Base-by-base conservation (phyloP, 208 protist species). In the Leishmania guyanensis region DNA sequence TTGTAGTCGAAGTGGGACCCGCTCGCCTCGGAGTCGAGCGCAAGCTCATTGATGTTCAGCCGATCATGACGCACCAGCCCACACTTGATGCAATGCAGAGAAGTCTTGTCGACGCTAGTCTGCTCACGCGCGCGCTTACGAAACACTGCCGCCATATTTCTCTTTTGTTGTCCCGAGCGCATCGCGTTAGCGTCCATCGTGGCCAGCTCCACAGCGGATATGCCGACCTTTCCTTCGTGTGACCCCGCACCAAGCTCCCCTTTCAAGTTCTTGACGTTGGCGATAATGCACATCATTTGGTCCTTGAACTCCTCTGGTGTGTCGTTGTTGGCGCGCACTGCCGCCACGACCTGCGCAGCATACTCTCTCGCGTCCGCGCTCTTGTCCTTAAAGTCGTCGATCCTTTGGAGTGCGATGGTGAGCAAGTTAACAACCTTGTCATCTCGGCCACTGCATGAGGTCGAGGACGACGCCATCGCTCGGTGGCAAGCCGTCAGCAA, bases 1-100 rank as follows among this genome's bases (percentile, higher is more conserved):
- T 96, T 95, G 85, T 97, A 98, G 71, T 98, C 95, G 78, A 96
- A 98, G 36, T 98, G 95, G 16, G 92, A 94, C 43, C 95, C 95
- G 75, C 91, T 95, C 78, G 96, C 91, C 80, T 96, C 93, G 9
- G 95, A 98, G 79, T 98, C 95, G 50, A 98, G 89, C 12, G 86
- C 95, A 20, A 98, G 71, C 60, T 96, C 88, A 66, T 98, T 98
- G 68, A 97, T 90, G 84, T 98, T 98, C 36, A 98, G 85, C 4
- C 95, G 88, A 79, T 96, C 91, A 3, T 85, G 87, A n/a, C 95
- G 92, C 48, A 96, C 91, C 39, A 94, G 86, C 29, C 93, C 91
- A 66, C 95, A 98, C 71, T 93, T 95, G n/a, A 72, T 80, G 82
- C 95, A 98, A 70, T 94, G 87, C 89, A 98, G 91, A 16, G 86